Conservation (phyloP, 495 filamentous ascomycete species). For the Haplographium delicatum region DNA sequence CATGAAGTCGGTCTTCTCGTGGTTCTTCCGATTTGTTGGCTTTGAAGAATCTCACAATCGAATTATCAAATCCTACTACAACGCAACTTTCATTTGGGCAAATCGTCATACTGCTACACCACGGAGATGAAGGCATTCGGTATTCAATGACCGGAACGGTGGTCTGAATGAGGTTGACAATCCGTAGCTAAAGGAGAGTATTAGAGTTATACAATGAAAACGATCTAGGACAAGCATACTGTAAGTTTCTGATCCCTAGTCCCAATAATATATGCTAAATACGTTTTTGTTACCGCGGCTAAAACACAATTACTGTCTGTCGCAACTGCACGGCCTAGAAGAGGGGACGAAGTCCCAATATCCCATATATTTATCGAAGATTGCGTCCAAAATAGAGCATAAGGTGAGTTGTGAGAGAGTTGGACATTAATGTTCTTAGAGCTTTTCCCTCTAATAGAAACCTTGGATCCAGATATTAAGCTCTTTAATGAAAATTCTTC, state of each 20-base stretch:
- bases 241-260: constrained; percentile 33
- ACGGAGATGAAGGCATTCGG: constrained; percentile 31
- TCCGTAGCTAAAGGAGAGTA: constrained; percentile 24
- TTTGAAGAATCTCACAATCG: constrained; percentile 33
- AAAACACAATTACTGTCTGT: constrained; percentile 34
- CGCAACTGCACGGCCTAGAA: constrained; percentile 22
- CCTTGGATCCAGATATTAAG: constrained; percentile 19
- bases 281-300: constrained; percentile 28
- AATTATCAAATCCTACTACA: constrained; percentile 32
- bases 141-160: constrained; percentile 27
- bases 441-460: constrained; percentile 19
- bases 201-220: neutral
- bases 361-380: constrained; percentile 33
- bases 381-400: constrained; percentile 35
- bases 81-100: constrained; percentile 31
- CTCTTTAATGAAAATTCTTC: constrained; percentile 29
- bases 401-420: constrained; percentile 32
- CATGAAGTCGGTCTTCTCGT: constrained; percentile 32
- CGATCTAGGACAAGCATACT: constrained; percentile 18
- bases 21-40: constrained; percentile 27
- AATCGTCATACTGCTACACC: constrained; percentile 33
- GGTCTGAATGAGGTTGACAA: constrained; percentile 29
- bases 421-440: constrained; percentile 29
- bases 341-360: constrained; percentile 27
- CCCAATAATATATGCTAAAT: constrained; percentile 32